Percentiles rank a stretch among this genome's conserved stretches.
Conservation (phyloP, 257 asterid genomes). For the Salvia splendens region DNA sequence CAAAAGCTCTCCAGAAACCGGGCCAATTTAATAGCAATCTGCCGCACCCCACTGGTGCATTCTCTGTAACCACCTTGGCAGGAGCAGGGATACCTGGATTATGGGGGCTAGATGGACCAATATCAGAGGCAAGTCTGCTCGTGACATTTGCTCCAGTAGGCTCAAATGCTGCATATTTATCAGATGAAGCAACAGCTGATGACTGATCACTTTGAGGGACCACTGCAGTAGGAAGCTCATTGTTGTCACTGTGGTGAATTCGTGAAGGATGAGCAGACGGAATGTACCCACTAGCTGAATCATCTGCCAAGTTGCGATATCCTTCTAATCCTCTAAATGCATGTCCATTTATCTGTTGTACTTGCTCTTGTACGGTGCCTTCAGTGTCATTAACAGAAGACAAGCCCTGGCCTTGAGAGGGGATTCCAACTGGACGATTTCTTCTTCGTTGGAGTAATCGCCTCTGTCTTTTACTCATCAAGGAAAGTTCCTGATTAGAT, state of each 20-base stretch:
- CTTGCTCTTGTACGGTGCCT: slow-evolving; percentile 56
- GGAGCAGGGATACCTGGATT: slow-evolving; percentile 76
- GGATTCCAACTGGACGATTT: slow-evolving; percentile 61
- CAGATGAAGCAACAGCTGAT: slow-evolving; percentile 44
- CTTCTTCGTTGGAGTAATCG: slow-evolving; percentile 88
- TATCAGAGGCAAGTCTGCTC: slow-evolving; percentile 48
- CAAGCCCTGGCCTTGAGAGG: slow-evolving; percentile 56
- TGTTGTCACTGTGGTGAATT: slow-evolving; percentile 48
- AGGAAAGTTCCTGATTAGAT: slow-evolving; percentile 69
- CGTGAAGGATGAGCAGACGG: slow-evolving; percentile 44
- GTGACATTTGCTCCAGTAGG: slow-evolving; percentile 50
- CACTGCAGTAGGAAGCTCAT: slow-evolving; percentile 45
- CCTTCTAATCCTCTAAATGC: slow-evolving; percentile 51
- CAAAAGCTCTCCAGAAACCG: slow-evolving; percentile 95
- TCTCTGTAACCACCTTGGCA: slow-evolving; percentile 92
- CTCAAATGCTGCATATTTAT: slow-evolving; percentile 45
- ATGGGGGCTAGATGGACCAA: slow-evolving; percentile 50
- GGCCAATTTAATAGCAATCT: slow-evolving; percentile 94
- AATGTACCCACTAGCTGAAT: slow-evolving; percentile 46
- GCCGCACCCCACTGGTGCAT: slow-evolving; percentile 93
- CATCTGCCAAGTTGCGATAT: slow-evolving; percentile 47
- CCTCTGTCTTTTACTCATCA: slow-evolving; percentile 82
- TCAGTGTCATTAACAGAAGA: slow-evolving; percentile 57
- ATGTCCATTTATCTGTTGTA: slow-evolving; percentile 44
- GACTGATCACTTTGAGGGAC: slow-evolving; percentile 50